Evolutionary conservation across 2,329 filamentous ascomycete genomes (phyloP).

Genomic region (Fusarium nisikadoi): DNA sequence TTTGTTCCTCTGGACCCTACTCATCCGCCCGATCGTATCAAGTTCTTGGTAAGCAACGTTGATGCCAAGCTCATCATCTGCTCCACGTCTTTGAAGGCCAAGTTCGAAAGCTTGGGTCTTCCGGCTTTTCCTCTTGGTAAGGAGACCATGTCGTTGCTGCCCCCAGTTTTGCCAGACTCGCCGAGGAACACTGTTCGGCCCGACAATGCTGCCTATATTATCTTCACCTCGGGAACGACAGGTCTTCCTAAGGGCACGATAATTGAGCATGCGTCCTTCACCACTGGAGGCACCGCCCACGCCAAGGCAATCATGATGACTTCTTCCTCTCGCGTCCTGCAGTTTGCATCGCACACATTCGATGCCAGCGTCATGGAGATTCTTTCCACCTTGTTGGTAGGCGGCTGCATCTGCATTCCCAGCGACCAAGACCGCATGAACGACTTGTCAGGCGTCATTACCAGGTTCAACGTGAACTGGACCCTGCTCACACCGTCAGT

Average conservation of each 20-base stretch:
- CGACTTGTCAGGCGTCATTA: slow-evolving; percentile 17
- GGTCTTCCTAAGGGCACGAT: slow-evolving; percentile 35
- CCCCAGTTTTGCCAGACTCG: rapidly evolving
- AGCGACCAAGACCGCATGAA: slow-evolving; percentile 30
- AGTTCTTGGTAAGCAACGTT: slow-evolving; percentile 19
- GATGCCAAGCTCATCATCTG: slow-evolving; percentile 24
- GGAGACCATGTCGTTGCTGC: background rate
- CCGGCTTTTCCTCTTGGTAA: background rate
- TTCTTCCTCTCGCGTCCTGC: slow-evolving; percentile 24
- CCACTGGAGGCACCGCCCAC: slow-evolving; percentile 23
- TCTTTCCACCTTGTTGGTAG: slow-evolving; percentile 31
- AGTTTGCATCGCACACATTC: slow-evolving; percentile 25
- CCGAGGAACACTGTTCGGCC: background rate
- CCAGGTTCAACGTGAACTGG: slow-evolving; percentile 29
- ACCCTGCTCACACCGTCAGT: slow-evolving; percentile 31
- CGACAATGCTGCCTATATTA: slow-evolving; percentile 23
- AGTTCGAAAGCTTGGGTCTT: background rate
- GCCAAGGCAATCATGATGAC: slow-evolving; percentile 26
- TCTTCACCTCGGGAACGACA: slow-evolving; percentile 39
- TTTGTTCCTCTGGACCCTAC: slow-evolving; percentile 51
- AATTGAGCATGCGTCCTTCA: slow-evolving; percentile 29
- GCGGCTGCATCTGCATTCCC: slow-evolving; percentile 32
- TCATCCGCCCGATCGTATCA: slow-evolving; percentile 46
- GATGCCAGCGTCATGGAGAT: slow-evolving; percentile 41
- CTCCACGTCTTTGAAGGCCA: background rate